Evolutionary conservation across 768 basidiomycete genomes (phyloP).

Genomic region (Cubamyces lactineus): DNA sequence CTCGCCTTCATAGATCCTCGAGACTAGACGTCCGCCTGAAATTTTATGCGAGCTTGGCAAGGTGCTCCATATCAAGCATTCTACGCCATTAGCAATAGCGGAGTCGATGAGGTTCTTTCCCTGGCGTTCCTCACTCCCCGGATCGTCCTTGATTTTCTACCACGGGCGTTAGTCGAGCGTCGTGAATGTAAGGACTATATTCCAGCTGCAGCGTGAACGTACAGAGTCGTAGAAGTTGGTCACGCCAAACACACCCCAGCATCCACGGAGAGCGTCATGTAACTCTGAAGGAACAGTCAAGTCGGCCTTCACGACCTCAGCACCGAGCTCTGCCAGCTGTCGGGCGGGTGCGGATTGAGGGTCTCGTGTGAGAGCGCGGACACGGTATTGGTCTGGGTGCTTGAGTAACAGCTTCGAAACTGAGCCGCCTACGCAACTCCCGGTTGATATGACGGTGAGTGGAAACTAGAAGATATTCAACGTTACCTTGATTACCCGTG

Average conservation of each 20-base stretch:
- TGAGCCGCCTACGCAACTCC: conserved; percentile 21
- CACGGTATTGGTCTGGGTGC: conserved; percentile 19
- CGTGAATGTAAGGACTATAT: too few species aligned
- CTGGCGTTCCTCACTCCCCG: conserved; percentile 26
- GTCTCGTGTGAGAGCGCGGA: conserved; percentile 25
- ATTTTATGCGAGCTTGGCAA: conserved; percentile 26
- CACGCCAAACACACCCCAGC: conserved; percentile 29
- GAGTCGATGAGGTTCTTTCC: conserved; percentile 28
- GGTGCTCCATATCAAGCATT: conserved; percentile 29
- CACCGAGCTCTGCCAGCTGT: conserved; percentile 16
- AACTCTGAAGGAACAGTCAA: conserved; percentile 22
- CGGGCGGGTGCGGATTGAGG: conserved; percentile 18
- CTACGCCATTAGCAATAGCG: conserved; percentile 15
- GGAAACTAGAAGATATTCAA: neutral
- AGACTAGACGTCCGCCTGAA: conserved; percentile 25
- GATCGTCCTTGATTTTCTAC: conserved; percentile 30
- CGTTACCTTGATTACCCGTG: conserved; percentile 26
- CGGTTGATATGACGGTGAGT: neutral
- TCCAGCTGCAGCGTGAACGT: neutral
- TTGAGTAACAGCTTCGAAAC: conserved; percentile 24
- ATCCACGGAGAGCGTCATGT: conserved; percentile 15
- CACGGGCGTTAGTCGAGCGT: too few species aligned
- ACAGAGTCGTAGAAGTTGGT: conserved; percentile 30
- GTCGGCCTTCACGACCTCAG: conserved; percentile 24
- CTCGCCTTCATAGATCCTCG: conserved; percentile 27